These are phyloP conservation scores for Limonium bicolor DNA, from an alignment of 148 eudicot genomes.

Conservation along the genomic window DNA sequence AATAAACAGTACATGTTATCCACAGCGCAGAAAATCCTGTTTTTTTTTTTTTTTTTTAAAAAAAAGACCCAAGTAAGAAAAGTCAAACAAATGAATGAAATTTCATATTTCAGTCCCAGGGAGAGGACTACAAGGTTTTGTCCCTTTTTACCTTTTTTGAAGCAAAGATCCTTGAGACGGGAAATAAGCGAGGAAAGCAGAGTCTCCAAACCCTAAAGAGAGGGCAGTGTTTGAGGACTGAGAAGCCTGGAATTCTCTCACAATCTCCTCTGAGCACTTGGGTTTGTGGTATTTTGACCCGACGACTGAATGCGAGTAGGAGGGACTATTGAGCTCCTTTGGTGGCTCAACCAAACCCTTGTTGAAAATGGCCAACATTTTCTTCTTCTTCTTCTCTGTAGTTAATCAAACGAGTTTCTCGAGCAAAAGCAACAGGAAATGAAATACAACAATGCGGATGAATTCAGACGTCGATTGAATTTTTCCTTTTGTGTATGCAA, in stretches of 20 bases:
- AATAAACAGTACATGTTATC: constrained; percentile 75
- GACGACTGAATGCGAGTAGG: constrained; percentile 3
- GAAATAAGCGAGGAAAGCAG: constrained; percentile 53
- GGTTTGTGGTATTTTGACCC: too few species aligned
- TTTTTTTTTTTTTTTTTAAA: too few species aligned
- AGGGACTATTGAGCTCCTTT: constrained; percentile 68
- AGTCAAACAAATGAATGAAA: background rate
- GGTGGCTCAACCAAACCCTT: constrained; percentile 61
- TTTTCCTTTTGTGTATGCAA: too few species aligned
- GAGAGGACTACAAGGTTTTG: background rate
- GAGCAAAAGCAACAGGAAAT: too few species aligned
- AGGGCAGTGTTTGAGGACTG: constrained; percentile 22
- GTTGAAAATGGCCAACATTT: constrained; percentile 77
- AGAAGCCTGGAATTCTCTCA: constrained; percentile 37
- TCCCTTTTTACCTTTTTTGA: constrained; percentile 16
- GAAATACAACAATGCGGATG: too few species aligned
- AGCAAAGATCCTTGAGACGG: constrained; percentile 24
- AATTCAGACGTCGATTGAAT: too few species aligned
- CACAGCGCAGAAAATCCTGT: constrained; percentile 60
- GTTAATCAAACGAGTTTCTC: too few species aligned
- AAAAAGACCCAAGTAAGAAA: background rate
- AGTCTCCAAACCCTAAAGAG: constrained; percentile 44
- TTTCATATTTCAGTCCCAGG: background rate
- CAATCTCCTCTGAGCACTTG: constrained; percentile 36
- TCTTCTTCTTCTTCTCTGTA: constrained; percentile 6